Evolutionary conservation across 2,329 filamentous ascomycete species (phyloP).

Genomic region (Ophiocordyceps camponoti-floridani): DNA sequence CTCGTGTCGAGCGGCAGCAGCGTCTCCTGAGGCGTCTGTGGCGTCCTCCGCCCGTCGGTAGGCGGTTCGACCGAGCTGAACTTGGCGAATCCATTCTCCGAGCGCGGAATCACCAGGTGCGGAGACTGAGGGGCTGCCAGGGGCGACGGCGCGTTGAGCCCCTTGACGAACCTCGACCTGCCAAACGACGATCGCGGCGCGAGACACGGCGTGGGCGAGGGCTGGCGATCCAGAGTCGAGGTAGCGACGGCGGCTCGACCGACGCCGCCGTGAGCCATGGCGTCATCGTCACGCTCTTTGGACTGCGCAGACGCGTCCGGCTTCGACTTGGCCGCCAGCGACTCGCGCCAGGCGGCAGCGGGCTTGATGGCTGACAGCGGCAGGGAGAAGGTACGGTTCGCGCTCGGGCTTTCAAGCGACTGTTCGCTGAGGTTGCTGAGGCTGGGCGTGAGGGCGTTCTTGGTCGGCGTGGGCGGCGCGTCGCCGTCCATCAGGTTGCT

Average conservation of each 20-base stretch:
- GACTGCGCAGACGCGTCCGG: constrained; percentile 4
- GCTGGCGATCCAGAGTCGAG: constrained; percentile 13
- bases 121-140: constrained; percentile 10
- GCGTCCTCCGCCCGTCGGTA: constrained; percentile 40
- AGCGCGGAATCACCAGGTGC: constrained; percentile 8
- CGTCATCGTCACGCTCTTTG: constrained; percentile 5
- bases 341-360: constrained; percentile 14
- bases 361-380: constrained; percentile 23
- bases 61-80: constrained; percentile 29
- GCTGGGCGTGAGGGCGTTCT: constrained; percentile 35
- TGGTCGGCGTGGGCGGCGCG: constrained; percentile 87
- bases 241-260: constrained; percentile 5
- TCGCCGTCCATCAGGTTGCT: constrained; percentile 28
- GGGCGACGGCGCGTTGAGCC: constrained; percentile 17
- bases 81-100: constrained; percentile 33
- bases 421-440: constrained; percentile 19
- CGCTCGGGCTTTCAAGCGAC: constrained; percentile 27
- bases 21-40: constrained; percentile 63
- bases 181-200: constrained; percentile 20
- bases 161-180: constrained; percentile 11
- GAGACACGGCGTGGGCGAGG: constrained; percentile 12
- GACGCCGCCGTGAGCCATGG: constrained; percentile 2
- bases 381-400: constrained; percentile 23
- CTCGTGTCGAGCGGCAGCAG: constrained; percentile 66
- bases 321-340: constrained; percentile 26